phyloP scores from a whole-genome alignment of 331 rosid genomes.

The Telfairia occidentalis region DNA sequence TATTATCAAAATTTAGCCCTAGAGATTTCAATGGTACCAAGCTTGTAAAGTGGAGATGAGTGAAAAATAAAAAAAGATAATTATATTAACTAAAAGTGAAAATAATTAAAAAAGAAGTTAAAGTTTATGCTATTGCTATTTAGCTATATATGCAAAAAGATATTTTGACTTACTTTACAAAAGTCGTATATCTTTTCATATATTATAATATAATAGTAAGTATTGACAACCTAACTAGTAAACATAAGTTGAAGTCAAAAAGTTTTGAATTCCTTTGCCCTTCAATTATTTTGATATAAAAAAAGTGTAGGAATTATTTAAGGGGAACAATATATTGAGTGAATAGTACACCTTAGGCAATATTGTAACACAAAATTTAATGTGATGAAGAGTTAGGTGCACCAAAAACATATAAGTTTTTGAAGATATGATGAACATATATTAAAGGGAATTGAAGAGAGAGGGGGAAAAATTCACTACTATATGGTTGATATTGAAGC shows the following conservation, averaged over 20 bases:
- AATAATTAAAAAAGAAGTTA: too few relatives aligned
- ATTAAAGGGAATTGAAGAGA: background rate
- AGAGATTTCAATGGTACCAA: too few relatives aligned
- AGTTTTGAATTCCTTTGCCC: background rate
- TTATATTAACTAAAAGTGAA: too few relatives aligned
- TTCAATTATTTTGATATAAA: background rate
- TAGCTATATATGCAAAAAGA: too few relatives aligned
- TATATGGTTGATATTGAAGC: background rate
- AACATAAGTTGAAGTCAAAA: background rate
- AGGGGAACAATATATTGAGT: background rate
- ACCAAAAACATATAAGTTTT: background rate
- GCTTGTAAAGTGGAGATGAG: too few relatives aligned
- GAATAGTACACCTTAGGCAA: background rate
- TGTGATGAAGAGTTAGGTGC: background rate
- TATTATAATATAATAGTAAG: too few relatives aligned
- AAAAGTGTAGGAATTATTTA: background rate
- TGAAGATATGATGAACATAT: background rate
- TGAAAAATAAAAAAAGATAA: too few relatives aligned
- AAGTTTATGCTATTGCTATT: too few relatives aligned
- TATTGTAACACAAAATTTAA: constrained; percentile 6
- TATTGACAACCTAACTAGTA: background rate
- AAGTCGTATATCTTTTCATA: background rate
- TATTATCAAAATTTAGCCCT: too few relatives aligned
- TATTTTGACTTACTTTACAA: background rate
- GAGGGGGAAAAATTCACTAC: background rate